phyloP scores from a whole-genome alignment of 2,329 filamentous ascomycete species.

The Anthostomella pinea region DNA sequence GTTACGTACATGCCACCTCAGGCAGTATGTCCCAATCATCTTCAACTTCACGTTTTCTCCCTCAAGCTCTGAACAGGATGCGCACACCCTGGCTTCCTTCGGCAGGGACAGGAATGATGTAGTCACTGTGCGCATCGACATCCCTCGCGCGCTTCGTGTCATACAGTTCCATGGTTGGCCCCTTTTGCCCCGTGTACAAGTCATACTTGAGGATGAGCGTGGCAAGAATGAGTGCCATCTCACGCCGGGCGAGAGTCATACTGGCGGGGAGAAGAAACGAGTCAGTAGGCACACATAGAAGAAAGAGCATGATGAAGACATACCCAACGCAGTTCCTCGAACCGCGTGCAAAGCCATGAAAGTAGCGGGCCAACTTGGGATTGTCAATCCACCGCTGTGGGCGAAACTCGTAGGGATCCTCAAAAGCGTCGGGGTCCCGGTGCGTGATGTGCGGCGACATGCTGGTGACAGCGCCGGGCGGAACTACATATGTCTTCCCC shows the following conservation, averaged over 20 bases:
- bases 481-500: constrained; percentile 12
- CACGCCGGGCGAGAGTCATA: constrained; percentile 17
- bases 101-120: constrained; percentile 22
- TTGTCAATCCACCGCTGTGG: constrained; percentile 27
- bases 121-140: constrained; percentile 16
- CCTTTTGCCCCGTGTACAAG: constrained; percentile 18
- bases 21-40: too few species aligned
- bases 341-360: constrained; percentile 17
- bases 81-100: constrained; percentile 18
- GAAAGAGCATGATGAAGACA: constrained; percentile 2
- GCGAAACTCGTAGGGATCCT: constrained; percentile 15
- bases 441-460: constrained; percentile 18
- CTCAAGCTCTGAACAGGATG: constrained; percentile 4
- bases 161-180: constrained; percentile 20
- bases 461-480: constrained; percentile 6
- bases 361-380: constrained; percentile 9
- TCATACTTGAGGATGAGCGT: constrained; percentile 21
- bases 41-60: not conserved
- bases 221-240: constrained; percentile 20
- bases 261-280: not conserved
- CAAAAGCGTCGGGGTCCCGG: constrained; percentile 16
- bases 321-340: constrained; percentile 24
- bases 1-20: not conserved
- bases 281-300: not conserved
- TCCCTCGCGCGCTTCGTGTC: constrained; percentile 20